phyloP scores from a whole-genome alignment of 2,329 filamentous ascomycete genomes.

The Fusarium verrucosum region DNA sequence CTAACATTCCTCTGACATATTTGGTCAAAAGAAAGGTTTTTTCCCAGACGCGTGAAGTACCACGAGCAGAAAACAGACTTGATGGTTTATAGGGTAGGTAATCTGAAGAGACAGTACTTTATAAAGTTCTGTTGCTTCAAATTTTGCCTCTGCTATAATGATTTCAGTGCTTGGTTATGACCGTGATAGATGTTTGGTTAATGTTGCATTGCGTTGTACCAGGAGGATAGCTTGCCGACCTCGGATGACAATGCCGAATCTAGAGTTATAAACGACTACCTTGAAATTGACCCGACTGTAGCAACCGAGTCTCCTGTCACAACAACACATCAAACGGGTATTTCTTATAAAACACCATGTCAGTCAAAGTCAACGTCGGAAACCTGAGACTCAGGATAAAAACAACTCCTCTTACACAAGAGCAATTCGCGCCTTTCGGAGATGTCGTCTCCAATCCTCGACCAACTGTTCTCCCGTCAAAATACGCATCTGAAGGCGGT shows the following conservation, averaged over 20 bases:
- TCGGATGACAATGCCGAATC: constrained; percentile 4
- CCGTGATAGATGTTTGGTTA: neutral
- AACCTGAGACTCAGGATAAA: constrained; percentile 53
- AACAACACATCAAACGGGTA: neutral
- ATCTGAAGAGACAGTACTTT: neutral
- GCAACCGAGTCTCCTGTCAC: neutral
- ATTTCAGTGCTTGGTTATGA: neutral
- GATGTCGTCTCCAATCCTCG: constrained; percentile 81
- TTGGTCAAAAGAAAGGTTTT: neutral
- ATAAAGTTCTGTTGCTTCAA: neutral
- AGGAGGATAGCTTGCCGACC: neutral
- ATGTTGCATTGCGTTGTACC: constrained; percentile 55
- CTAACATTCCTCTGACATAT: neutral
- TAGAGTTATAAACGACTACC: neutral
- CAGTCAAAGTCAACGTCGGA: constrained; percentile 41
- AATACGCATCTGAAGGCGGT: constrained; percentile 52
- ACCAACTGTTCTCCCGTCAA: constrained; percentile 62
- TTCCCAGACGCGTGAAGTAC: neutral
- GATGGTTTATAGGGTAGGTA: neutral
- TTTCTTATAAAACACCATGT: constrained; percentile 30
- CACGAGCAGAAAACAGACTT: neutral
- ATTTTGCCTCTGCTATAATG: neutral
- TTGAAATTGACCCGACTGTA: constrained; percentile 7
- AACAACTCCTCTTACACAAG: constrained; percentile 72
- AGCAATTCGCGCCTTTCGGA: constrained; percentile 81